Conservation (phyloP, 495 filamentous ascomycete genomes). For the Hypomontagnella monticulosa region DNA sequence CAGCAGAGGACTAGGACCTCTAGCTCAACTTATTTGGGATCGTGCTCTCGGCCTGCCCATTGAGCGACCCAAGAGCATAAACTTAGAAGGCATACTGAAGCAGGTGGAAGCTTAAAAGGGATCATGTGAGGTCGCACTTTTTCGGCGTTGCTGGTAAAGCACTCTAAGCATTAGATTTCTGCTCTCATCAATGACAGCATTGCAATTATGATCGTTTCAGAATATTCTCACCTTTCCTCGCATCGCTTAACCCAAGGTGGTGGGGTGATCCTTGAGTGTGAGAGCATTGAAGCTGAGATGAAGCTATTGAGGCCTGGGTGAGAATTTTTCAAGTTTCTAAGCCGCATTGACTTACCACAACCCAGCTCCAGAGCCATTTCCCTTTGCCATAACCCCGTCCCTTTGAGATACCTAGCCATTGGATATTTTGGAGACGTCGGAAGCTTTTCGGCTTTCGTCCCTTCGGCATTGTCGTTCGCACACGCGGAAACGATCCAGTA, state of each 20-base stretch:
- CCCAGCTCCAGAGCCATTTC: too few relatives aligned
- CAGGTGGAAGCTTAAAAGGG: constrained; percentile 51
- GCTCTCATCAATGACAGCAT: constrained; percentile 11
- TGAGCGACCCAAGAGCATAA: constrained; percentile 97
- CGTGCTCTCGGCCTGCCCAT: constrained; percentile 94
- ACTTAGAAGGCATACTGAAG: constrained; percentile 82
- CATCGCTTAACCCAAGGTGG: background rate
- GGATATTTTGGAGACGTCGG: too few relatives aligned
- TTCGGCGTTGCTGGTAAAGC: constrained; percentile 20
- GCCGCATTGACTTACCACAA: too few relatives aligned
- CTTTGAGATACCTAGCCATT: too few relatives aligned
- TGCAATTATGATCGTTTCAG: background rate
- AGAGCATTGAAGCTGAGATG: background rate
- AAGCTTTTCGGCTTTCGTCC: too few relatives aligned
- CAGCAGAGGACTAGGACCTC: constrained; percentile 85
- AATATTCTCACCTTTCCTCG: background rate
- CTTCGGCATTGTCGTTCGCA: background rate
- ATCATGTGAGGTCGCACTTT: constrained; percentile 21
- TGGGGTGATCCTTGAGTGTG: background rate
- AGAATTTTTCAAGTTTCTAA: too few relatives aligned
- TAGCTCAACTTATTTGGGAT: constrained; percentile 97
- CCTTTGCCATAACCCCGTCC: too few relatives aligned
- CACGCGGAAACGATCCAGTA: background rate
- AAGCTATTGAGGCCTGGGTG: background rate
- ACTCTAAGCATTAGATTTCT: constrained; percentile 26